These are phyloP conservation scores for Cymbidium sinense DNA, from an alignment of 106 monocot genomes.

Conservation along the genomic window DNA sequence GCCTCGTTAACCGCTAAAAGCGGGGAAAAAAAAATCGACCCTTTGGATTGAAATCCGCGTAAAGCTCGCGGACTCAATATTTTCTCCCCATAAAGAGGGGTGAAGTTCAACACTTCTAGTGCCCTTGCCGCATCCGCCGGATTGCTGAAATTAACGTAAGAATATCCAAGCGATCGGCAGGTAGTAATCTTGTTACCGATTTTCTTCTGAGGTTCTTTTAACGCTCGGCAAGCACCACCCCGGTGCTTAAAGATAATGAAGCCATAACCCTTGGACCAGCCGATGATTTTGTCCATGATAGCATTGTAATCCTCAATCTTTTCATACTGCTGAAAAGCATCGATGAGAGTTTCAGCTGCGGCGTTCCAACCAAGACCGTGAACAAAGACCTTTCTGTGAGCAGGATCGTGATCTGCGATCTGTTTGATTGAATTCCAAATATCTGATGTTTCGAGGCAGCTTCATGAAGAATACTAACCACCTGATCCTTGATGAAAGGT, in stretches of 20 bases:
- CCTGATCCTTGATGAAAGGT: slow-evolving; percentile 64
- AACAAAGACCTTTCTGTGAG: slow-evolving; percentile 81
- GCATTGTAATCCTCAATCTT: slow-evolving; percentile 82
- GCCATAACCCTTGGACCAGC: slow-evolving; percentile 89
- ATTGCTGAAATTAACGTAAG: slow-evolving; percentile 71
- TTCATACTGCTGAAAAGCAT: slow-evolving; percentile 41
- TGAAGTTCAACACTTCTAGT: slow-evolving; percentile 63
- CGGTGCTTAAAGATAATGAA: slow-evolving; percentile 77
- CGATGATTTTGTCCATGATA: slow-evolving; percentile 56
- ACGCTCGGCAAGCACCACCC: slow-evolving; percentile 39
- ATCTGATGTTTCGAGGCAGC: slow-evolving; percentile 43
- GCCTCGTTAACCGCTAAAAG: too few species aligned
- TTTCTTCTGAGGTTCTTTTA: slow-evolving; percentile 75
- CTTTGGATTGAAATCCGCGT: too few species aligned
- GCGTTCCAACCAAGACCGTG: slow-evolving; percentile 88
- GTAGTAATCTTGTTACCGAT: slow-evolving; percentile 63
- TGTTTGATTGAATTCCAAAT: slow-evolving; percentile 22
- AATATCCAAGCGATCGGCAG: slow-evolving; percentile 93
- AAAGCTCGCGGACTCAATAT: too few species aligned
- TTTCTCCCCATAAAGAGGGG: slow-evolving; percentile 72
- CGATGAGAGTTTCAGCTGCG: slow-evolving; percentile 36
- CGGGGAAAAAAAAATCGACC: too few species aligned
- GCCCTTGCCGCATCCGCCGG: slow-evolving; percentile 61
- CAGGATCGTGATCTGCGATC: slow-evolving; percentile 51
- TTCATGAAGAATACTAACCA: slow-evolving; percentile 52